Conservation (phyloP, 805 yeast genomes). For the Suhomyces tanzawaensis region DNA sequence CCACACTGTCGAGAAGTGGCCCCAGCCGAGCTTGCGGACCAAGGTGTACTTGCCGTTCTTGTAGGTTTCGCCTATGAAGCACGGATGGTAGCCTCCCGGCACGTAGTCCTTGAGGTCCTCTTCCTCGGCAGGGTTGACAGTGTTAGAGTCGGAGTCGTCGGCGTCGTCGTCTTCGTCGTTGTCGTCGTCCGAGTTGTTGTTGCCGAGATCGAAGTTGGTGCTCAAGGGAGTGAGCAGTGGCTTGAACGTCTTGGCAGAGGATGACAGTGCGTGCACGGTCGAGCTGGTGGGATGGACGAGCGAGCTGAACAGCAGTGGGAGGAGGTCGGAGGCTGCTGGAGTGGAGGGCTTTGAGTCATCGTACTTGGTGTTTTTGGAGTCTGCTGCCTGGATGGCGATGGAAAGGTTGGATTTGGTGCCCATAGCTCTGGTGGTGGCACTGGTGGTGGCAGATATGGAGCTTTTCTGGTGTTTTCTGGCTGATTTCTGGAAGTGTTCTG, state of each 20-base stretch:
- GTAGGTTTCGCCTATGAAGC: slow-evolving; percentile 80
- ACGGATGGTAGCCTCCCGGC: slow-evolving; percentile 96
- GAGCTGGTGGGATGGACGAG: slow-evolving; percentile 23
- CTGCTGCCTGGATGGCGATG: slow-evolving; percentile 44
- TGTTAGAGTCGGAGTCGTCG: slow-evolving; percentile 23
- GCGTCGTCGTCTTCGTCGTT: slow-evolving; percentile 11
- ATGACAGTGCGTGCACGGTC: slow-evolving; percentile 30
- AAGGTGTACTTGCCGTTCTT: slow-evolving; percentile 73
- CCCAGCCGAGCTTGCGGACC: slow-evolving; percentile 96
- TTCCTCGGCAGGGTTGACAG: slow-evolving; percentile 55
- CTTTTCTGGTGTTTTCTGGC: too few relatives aligned
- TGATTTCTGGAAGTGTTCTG: too few relatives aligned
- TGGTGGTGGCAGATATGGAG: neutral
- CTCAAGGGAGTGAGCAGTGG: slow-evolving; percentile 38
- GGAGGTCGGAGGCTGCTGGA: slow-evolving; percentile 13
- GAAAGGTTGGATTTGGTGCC: slow-evolving; percentile 38
- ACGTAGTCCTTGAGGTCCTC: slow-evolving; percentile 84
- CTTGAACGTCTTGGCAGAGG: slow-evolving; percentile 33
- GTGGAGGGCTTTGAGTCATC: slow-evolving; percentile 3
- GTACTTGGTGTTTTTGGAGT: slow-evolving; percentile 7
- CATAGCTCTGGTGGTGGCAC: slow-evolving; percentile 19
- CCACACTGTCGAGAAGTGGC: slow-evolving; percentile 97
- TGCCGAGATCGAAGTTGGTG: slow-evolving; percentile 30
- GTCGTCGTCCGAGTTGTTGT: slow-evolving; percentile 11
- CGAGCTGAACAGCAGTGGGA: slow-evolving; percentile 14